A percentile compares a stretch with the other conserved stretches of the same genome.
phyloP scores from a whole-genome alignment of 2,329 filamentous ascomycete species.

The Aspergillus chevalieri region DNA sequence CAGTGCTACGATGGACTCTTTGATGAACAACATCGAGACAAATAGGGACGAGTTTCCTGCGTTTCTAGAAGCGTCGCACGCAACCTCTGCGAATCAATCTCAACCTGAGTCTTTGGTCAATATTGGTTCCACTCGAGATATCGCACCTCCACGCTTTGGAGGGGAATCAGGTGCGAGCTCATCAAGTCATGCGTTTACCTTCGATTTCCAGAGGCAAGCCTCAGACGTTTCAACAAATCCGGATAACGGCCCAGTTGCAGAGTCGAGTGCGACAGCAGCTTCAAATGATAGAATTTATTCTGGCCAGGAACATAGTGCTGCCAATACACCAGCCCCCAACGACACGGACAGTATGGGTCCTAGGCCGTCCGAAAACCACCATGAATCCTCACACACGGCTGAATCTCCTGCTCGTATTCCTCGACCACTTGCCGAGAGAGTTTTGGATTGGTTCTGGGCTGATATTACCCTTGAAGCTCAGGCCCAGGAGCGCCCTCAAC shows the following conservation, averaged over 20 bases:
- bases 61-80: neutral
- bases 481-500: constrained; percentile 37
- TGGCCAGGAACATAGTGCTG: neutral
- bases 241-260: neutral
- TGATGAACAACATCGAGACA: neutral
- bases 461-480: constrained; percentile 25
- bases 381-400: constrained; percentile 1
- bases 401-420: constrained; percentile 12
- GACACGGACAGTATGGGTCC: neutral
- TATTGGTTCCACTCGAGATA: constrained; percentile 2
- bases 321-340: neutral
- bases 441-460: constrained; percentile 43
- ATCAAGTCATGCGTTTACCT: constrained; percentile 2
- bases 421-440: constrained; percentile 17
- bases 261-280: neutral
- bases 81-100: neutral
- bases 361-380: constrained; percentile 1
- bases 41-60: neutral
- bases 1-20: neutral
- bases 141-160: neutral
- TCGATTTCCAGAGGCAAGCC: neutral
- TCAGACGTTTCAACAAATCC: neutral
- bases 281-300: neutral
- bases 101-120: neutral
- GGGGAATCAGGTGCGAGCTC: neutral